These are phyloP conservation scores for Apostasia shenzhenica DNA, from an alignment of 106 monocot species.

Conservation along the genomic window DNA sequence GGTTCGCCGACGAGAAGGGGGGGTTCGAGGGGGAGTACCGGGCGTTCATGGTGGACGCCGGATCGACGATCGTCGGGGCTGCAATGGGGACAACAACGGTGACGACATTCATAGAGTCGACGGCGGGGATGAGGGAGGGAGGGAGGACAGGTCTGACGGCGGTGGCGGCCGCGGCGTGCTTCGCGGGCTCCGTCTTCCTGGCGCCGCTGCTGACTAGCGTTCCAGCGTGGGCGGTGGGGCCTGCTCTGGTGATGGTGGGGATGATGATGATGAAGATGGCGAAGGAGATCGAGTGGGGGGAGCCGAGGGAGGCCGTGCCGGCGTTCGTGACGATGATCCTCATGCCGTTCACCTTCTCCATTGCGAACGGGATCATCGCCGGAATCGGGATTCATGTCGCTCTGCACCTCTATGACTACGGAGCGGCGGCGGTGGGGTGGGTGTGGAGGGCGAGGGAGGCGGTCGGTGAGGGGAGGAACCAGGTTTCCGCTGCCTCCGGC, in stretches of 20 bases:
- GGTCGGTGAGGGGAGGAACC: constrained; percentile 31
- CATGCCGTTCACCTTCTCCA: constrained; percentile 71
- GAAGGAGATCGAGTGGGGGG: constrained; percentile 61
- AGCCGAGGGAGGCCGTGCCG: constrained; percentile 44
- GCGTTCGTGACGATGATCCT: constrained; percentile 67
- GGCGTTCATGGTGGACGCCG: constrained; percentile 55
- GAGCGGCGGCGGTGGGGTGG: constrained; percentile 20
- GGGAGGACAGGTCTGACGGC: constrained; percentile 73
- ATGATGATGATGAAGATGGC: constrained; percentile 64
- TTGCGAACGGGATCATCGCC: constrained; percentile 63
- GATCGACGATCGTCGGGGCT: constrained; percentile 36
- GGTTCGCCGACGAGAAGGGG: constrained; percentile 37
- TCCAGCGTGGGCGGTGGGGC: constrained; percentile 78
- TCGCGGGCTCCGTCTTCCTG: constrained; percentile 38
- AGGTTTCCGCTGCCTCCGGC: constrained; percentile 20
- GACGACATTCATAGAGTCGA: constrained; percentile 70
- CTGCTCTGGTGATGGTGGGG: constrained; percentile 66
- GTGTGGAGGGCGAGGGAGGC: constrained; percentile 18
- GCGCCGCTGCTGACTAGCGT: constrained; percentile 53
- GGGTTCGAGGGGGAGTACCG: constrained; percentile 64
- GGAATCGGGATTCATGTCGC: constrained; percentile 40
- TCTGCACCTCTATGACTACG: constrained; percentile 30
- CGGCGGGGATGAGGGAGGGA: constrained; percentile 58
- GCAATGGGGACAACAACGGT: constrained; percentile 56
- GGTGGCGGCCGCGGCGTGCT: constrained; percentile 28